phyloP scores from a whole-genome alignment of 495 filamentous ascomycete genomes.

The Penicillium cosmopolitanum region DNA sequence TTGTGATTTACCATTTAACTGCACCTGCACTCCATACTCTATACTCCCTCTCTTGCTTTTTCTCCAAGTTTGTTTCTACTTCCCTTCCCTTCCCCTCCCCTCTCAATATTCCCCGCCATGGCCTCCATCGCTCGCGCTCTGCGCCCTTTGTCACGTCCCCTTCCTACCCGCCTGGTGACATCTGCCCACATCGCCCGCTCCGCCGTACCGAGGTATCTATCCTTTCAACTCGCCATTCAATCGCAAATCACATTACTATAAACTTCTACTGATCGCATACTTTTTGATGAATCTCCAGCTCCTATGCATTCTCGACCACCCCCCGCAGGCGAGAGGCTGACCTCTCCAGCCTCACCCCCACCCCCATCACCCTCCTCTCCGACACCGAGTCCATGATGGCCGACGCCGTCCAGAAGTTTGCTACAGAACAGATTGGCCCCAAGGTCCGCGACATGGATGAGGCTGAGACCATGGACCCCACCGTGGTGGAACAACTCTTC shows the following conservation, averaged over 20 bases:
- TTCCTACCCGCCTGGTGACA: constrained; percentile 43
- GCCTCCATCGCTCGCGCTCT: constrained; percentile 69
- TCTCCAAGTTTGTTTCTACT: background rate
- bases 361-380: constrained; percentile 90
- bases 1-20: constrained; percentile 36
- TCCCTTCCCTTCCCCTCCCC: background rate
- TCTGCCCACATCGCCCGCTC: constrained; percentile 10
- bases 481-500: constrained; percentile 88
- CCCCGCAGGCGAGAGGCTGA: constrained; percentile 60
- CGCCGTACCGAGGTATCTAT: constrained; percentile 46
- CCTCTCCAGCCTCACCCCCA: constrained; percentile 75
- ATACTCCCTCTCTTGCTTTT: background rate
- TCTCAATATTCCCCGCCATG: constrained; percentile 49
- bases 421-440: constrained; percentile 82
- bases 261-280: constrained; percentile 23
- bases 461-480: constrained; percentile 88
- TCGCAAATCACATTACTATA: too few relatives aligned
- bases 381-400: constrained; percentile 89
- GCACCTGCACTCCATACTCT: background rate
- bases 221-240: too few relatives aligned
- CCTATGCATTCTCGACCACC: constrained; percentile 74
- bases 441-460: constrained; percentile 99
- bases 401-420: constrained; percentile 89
- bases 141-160: constrained; percentile 67
- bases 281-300: constrained; percentile 37